Conservation (phyloP, 371 early-diverging fungal genomes). For the Conidiobolus incongruus region DNA sequence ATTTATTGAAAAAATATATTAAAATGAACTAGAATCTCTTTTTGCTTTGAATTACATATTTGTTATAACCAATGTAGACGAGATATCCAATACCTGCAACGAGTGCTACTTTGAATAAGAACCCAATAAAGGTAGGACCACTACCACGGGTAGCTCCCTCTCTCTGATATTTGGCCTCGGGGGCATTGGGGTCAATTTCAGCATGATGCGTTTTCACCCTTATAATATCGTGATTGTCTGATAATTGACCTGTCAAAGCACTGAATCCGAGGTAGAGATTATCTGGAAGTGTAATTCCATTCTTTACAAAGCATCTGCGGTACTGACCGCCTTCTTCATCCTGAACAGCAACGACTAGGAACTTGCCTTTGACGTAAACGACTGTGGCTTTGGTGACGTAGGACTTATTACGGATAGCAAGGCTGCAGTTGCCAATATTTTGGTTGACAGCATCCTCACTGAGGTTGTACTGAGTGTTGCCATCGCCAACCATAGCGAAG, state of each 20-base stretch:
- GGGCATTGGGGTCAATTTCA: background rate
- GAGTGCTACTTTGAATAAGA: conserved; percentile 25
- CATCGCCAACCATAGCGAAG: conserved; percentile 83
- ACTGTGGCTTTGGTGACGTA: conserved; percentile 46
- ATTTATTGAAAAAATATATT: too few relatives aligned
- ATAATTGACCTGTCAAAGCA: conserved; percentile 74
- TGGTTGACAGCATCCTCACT: conserved; percentile 54
- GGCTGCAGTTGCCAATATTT: conserved; percentile 39
- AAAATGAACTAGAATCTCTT: conserved; percentile 51
- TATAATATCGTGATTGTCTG: conserved; percentile 65
- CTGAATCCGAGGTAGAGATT: conserved; percentile 70
- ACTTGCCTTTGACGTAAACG: conserved; percentile 45
- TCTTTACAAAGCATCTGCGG: conserved; percentile 58
- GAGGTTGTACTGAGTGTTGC: conserved; percentile 53
- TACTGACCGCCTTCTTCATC: conserved; percentile 39
- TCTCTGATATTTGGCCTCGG: background rate
- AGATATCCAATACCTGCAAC: conserved; percentile 26
- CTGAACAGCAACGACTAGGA: conserved; percentile 34
- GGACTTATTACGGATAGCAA: too few relatives aligned
- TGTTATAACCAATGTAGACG: conserved; percentile 24
- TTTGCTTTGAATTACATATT: conserved; percentile 30
- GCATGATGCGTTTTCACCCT: conserved; percentile 13
- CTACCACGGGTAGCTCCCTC: conserved; percentile 7
- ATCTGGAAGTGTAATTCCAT: conserved; percentile 46
- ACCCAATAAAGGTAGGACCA: conserved; percentile 15